Evolutionary conservation across 495 filamentous ascomycete genomes (phyloP), one percentile per base, ranked within the genome.

Genomic region (Penicillium verhagenii): DNA sequence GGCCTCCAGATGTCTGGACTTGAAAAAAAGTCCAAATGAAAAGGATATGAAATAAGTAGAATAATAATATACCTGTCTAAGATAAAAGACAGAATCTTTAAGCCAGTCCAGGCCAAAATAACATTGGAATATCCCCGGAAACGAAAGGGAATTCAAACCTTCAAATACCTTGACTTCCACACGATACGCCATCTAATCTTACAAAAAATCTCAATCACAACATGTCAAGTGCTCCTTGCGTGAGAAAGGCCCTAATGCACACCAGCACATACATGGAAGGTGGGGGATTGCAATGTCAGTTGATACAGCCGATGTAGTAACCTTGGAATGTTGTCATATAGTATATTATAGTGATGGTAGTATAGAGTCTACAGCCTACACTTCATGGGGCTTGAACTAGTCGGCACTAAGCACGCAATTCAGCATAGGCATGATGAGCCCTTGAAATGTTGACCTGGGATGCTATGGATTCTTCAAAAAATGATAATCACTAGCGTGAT

Each of bases 201-300:
- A 47, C 56, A n/a, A n/a, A n/a, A n/a, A n/a, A 50, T 59, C 26
- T 16, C 43, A 42, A 64, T 64, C 57, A 64, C 61, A 64, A 64
- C 61, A 64, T 58, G 44, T 18, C 50, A n/a, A 51, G 54, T 52
- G 51, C 47, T 37, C 51, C 39, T 64, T 58, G 54, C 57, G 57
- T 24, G 42, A 63, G 60, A 50, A 37, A 21, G 16, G 35, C 50
- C 33, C 42, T 45, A n/a, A 39, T 56, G 47, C 59, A 56, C 43
- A 55, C 47, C 52, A 50, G 50, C 38, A 19, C n/a, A 6, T 21
- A 1, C 6, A 31, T 29, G 9, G 23, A 28, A 13, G n/a, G 21
- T 33, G 33, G 24, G 25, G 38, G 13, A 24, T 31, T 24, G 23
- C 16, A 28, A 52, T 48, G 55, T 52, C 55, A 57, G 37, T 57